These are phyloP conservation scores for Colletotrichum somersetense DNA, from an alignment of 2,329 filamentous ascomycete genomes.

Conservation along the genomic window DNA sequence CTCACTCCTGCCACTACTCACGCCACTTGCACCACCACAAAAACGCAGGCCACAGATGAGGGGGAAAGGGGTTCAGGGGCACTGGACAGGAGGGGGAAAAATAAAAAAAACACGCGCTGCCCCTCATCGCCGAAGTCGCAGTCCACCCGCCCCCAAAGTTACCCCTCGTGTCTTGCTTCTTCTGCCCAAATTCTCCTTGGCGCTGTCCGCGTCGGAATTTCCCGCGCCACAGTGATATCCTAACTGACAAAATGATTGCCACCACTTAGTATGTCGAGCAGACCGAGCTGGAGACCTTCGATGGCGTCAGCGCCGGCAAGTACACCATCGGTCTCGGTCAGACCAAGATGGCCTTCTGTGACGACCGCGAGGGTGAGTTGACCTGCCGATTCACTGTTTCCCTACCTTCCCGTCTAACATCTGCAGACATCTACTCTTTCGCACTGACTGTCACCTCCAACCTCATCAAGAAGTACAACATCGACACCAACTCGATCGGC, in stretches of 20 bases:
- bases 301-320: slow-evolving; percentile 84
- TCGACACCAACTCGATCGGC: slow-evolving; percentile 82
- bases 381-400: background rate
- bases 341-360: slow-evolving; percentile 93
- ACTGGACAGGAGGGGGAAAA: background rate
- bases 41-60: background rate
- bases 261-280: slow-evolving; percentile 82
- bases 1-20: slow-evolving; percentile 44
- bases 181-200: slow-evolving; percentile 38
- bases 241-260: background rate
- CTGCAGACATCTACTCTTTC: slow-evolving; percentile 86
- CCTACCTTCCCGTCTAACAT: slow-evolving; percentile 42
- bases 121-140: slow-evolving; percentile 44
- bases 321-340: slow-evolving; percentile 93
- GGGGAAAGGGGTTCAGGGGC: background rate
- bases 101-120: slow-evolving; percentile 11
- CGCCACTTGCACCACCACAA: slow-evolving; percentile 19
- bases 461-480: slow-evolving; percentile 85
- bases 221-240: background rate
- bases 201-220: background rate
- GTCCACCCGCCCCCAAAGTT: slow-evolving; percentile 14
- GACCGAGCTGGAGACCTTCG: slow-evolving; percentile 85
- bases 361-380: slow-evolving; percentile 83
- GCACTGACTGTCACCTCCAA: slow-evolving; percentile 82
- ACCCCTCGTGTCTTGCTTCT: slow-evolving; percentile 38